Evolutionary conservation across 805 yeast genomes (phyloP), one percentile per base, ranked within the genome.

Genomic region (Ogataea dorogensis): DNA sequence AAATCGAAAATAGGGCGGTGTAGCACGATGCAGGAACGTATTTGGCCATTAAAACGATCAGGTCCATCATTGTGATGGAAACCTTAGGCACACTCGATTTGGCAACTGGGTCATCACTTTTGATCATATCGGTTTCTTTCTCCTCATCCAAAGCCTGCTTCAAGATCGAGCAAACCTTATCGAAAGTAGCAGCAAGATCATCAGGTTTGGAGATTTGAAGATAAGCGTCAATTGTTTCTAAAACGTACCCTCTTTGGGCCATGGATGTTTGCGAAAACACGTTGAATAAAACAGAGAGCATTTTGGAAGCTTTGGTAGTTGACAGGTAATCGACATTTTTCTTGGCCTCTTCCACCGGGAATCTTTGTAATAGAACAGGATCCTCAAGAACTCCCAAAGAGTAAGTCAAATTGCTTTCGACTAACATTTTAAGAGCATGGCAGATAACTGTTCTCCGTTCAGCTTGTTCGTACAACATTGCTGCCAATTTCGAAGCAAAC

Each of bases 241-340:
- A 70, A 33, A 93, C 78, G 58, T 72, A 87, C 9, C 86, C 85
- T 60, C 98, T 78, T 11, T 87, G 74, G 36, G 86, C 93, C 24
- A 93, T 82, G 28, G 77, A 64, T 8, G 97, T 88, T 49, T 88
- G 89, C n/a, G 91, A 77, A 62, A 85, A 93, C 12, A 93, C 94
- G 53, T 93, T 93, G 70, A 91, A 86, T 33, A 93, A 67, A 14
- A 88, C 96, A 9, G 95, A 83, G 33, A 93, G 68, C 32, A 93
- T 56, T 47, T 93, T 89, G 4, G 85, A 63, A 5, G 95, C 77
- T 20, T 52, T 56, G 45, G 76, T 81, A 0, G 75, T 36, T 0
- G 86, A 65, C 40, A 91, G 65, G 50, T 76, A 86, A 43, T 75
- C 73, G 35, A 88, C 46, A 49, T 83, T 79, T 31, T 68, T 51